Evolutionary conservation across 1,284 basidiomycete genomes (phyloP), one percentile per base, ranked within the genome.

Genomic region (Rhodotorula sp.): DNA sequence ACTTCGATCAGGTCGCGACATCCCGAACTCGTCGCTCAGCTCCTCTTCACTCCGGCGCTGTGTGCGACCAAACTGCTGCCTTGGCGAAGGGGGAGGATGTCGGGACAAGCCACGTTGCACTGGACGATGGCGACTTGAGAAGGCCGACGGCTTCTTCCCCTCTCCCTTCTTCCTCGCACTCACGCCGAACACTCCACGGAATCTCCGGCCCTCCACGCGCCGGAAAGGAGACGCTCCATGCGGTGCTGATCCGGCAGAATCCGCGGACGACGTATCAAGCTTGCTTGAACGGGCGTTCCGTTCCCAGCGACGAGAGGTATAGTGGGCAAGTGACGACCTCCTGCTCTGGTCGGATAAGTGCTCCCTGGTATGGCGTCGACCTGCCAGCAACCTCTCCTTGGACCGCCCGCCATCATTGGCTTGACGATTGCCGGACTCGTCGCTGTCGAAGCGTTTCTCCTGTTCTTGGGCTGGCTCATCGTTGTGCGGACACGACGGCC

Each of bases 361-460:
- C 47, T 22, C 47, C 8, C 17, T 49, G 47, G 13, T 19, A 49
- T n/a, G 22, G 47, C 13, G 4, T 49, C 47, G 11, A 27, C 49
- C 13, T 44, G 39, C 4, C 7, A n/a, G 17, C 24, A 22, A 11
- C 20, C 24, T 20, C 44, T 11, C 27, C 61, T 13, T 49, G 59
- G 15, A 46, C 47, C 11, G 32, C 39, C 44, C 19, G 44, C 64
- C 2, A 34, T 61, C 34, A 29, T 61, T 34, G 64, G 64, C 15
- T 29, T 66, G 34, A 34, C 59, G 9, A 48, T 66, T 47, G 59
- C 46, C 1, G 59, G 47, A 15, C n/a, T 56, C 2, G 34, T 66
- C 29, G 46, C 44, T 4, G 24, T 57, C 39, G 59, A 66, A 19
- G 20, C 46, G 15, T 10, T 57, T 36, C 32, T 60, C n/a, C 44